These are phyloP conservation scores for Yarrowia alimentaria DNA, from an alignment of 805 yeast species.

Conservation along the genomic window DNA sequence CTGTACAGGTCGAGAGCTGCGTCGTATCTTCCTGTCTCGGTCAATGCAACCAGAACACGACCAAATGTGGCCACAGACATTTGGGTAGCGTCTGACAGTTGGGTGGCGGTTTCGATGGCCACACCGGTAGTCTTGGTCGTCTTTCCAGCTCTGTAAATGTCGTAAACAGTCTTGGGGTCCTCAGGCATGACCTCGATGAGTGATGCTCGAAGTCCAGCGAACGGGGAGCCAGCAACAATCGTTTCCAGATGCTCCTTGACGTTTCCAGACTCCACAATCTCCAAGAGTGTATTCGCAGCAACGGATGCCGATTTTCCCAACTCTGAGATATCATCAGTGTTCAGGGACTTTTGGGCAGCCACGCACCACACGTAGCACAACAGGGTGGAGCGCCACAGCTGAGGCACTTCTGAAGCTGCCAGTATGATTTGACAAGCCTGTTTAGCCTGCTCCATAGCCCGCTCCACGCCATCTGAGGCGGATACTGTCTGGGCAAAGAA, in stretches of 20 bases:
- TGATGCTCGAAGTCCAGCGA: background rate
- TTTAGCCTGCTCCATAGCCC: background rate
- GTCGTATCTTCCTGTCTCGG: conserved; percentile 11
- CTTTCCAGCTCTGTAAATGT: background rate
- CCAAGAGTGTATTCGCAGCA: no score
- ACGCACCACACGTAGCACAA: conserved; percentile 4
- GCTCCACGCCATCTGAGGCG: background rate
- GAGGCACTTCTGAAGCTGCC: no score
- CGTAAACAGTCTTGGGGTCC: background rate
- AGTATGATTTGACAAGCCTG: background rate
- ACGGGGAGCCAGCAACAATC: background rate
- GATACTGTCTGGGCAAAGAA: conserved; percentile 1
- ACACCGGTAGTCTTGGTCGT: no score
- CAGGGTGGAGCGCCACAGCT: background rate
- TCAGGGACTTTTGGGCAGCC: background rate
- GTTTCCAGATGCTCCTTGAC: background rate
- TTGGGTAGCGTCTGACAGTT: no score
- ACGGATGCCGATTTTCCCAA: no score
- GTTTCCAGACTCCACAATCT: no score
- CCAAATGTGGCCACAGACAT: conserved; percentile 3
- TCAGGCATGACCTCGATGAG: conserved; percentile 2
- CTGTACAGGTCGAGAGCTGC: background rate
- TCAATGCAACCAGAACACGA: conserved; percentile 9
- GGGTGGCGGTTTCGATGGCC: background rate
- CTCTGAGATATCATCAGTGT: background rate